Evolutionary conservation across 352 stramenopile genomes (phyloP).

Genomic region (Pythium phragmiticola): DNA sequence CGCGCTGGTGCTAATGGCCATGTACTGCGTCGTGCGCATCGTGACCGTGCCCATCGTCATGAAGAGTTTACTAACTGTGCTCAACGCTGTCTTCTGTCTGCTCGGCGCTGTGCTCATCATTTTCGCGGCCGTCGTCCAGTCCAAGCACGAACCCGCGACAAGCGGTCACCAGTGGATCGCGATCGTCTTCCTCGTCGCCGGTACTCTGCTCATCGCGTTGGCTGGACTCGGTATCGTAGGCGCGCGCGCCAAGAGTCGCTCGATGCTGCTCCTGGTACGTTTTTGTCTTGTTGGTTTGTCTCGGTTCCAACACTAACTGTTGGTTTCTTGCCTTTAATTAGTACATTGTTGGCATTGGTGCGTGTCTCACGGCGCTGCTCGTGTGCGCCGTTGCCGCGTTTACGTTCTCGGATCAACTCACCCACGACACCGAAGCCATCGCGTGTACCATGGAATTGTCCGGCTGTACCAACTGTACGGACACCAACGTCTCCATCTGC

Average conservation of each 20-base stretch:
- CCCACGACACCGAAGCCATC: slow-evolving; percentile 30
- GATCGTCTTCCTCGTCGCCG: slow-evolving; percentile 69
- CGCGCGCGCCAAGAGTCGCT: slow-evolving; percentile 67
- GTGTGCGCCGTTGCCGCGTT: slow-evolving; percentile 68
- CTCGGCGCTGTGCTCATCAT: slow-evolving; percentile 56
- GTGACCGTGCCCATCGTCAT: slow-evolving; percentile 87
- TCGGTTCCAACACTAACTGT: slow-evolving; percentile 2
- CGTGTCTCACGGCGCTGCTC: slow-evolving; percentile 58
- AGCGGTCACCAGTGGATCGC: slow-evolving; percentile 71
- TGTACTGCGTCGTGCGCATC: slow-evolving; percentile 84
- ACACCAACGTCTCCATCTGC: slow-evolving; percentile 33
- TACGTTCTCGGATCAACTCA: slow-evolving; percentile 54
- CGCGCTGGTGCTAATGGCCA: slow-evolving; percentile 45
- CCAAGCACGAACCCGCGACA: slow-evolving; percentile 61
- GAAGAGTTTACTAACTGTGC: slow-evolving; percentile 76
- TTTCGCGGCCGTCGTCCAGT: slow-evolving; percentile 57
- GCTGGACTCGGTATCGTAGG: slow-evolving; percentile 69
- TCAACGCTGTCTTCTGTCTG: slow-evolving; percentile 69
- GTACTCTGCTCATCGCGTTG: slow-evolving; percentile 61
- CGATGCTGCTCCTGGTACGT: slow-evolving; percentile 76
- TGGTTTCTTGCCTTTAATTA: slow-evolving; percentile 21
- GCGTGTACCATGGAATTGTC: slow-evolving; percentile 67
- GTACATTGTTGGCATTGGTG: slow-evolving; percentile 72
- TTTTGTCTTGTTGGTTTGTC: slow-evolving; percentile 11
- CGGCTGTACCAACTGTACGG: slow-evolving; percentile 80